Conservation (phyloP, 1,284 basidiomycete genomes). For the Sanghuangporus weigelae region DNA sequence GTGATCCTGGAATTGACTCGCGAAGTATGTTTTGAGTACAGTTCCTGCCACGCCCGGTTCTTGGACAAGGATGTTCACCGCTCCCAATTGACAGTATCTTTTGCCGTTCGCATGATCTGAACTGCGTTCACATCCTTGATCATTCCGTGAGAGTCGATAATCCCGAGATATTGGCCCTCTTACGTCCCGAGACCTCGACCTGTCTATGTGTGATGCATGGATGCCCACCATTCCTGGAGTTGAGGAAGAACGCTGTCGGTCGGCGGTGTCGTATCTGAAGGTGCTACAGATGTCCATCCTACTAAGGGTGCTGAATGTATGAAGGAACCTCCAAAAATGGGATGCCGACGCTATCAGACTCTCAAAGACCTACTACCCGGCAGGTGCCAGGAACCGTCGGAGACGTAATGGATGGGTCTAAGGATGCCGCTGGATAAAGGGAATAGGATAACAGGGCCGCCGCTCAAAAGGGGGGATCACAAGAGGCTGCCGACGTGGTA, state of each 20-base stretch:
- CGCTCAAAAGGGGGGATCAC: no score
- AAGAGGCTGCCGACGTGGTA: no score
- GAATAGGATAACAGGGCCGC: no score
- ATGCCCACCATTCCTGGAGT: constrained; percentile 54
- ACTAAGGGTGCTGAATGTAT: no score
- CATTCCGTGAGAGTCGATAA: constrained; percentile 60
- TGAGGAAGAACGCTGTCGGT: constrained; percentile 70
- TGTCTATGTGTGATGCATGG: constrained; percentile 67
- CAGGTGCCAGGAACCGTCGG: no score
- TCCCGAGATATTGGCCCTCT: constrained; percentile 51
- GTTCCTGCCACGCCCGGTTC: constrained; percentile 35
- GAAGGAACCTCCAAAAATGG: no score
- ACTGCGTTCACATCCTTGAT: constrained; percentile 57
- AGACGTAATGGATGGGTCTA: no score
- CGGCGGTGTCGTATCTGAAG: no score
- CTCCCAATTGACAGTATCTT: constrained; percentile 39
- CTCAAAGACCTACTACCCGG: no score
- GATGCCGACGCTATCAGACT: no score
- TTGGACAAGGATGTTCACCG: constrained; percentile 34
- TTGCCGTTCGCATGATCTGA: constrained; percentile 45
- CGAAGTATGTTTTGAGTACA: constrained; percentile 41
- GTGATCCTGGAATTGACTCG: constrained; percentile 43
- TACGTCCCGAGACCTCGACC: constrained; percentile 56
- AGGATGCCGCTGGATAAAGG: no score
- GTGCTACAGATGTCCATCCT: no score